phyloP scores from a whole-genome alignment of 768 basidiomycete species.

The Panaeolus cyanescens region DNA sequence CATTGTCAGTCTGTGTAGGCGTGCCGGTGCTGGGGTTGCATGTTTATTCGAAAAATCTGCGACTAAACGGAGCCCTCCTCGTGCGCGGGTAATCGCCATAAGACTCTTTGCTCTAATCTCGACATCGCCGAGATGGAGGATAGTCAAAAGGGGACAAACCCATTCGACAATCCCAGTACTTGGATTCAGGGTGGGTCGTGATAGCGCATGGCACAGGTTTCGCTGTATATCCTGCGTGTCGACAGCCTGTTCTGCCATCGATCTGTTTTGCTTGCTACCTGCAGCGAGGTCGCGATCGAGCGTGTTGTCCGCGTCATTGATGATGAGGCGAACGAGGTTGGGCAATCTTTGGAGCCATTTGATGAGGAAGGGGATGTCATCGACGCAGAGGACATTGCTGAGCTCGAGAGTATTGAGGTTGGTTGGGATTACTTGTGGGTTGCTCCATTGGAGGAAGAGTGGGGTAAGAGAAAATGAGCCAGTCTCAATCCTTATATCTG shows the following conservation, averaged over 20 bases:
- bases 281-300: no score
- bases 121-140: conserved; percentile 17
- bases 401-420: conserved; percentile 27
- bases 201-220: conserved; percentile 19
- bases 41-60: no score
- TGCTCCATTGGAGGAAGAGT: conserved; percentile 28
- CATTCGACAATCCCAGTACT: conserved; percentile 12
- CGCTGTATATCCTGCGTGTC: background rate
- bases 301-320: conserved; percentile 18
- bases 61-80: conserved; percentile 6
- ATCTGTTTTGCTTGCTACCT: no score
- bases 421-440: conserved; percentile 16
- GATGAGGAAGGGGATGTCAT: conserved; percentile 25
- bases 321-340: conserved; percentile 22
- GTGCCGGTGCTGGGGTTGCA: background rate
- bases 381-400: conserved; percentile 12
- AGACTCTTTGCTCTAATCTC: conserved; percentile 11
- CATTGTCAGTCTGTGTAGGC: conserved; percentile 20
- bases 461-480: conserved; percentile 5
- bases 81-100: conserved; percentile 18
- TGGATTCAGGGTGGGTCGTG: conserved; percentile 16
- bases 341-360: conserved; percentile 27
- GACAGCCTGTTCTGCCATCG: background rate
- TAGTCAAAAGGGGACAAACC: conserved; percentile 25
- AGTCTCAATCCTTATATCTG: background rate